Evolutionary conservation across 805 yeast genomes (phyloP), one percentile per base, ranked within the genome.

Genomic region (Cyberlindnera sargentensis): DNA sequence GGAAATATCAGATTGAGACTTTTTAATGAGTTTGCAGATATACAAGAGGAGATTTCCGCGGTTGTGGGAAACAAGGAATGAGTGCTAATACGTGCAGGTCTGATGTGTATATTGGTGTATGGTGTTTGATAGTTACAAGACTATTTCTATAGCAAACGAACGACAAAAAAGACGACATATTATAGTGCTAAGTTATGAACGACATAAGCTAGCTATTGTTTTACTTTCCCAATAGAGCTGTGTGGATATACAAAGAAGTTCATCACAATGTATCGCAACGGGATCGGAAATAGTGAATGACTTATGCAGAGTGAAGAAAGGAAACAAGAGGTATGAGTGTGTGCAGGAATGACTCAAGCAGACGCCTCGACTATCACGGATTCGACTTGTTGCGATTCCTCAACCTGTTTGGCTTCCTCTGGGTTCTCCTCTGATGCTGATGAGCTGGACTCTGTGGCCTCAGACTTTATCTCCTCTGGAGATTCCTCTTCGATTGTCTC

Each of bases 21-120:
- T 4, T 57, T 55, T 34, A 42, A 34, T 8, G 60, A 57, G 44
- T 56, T 50, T 31, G 41, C 45, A 20, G 60, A 57, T 33, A 48
- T 57, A 10, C 50, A 49, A 29, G 47, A 51, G 23, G 56, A 60
- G 28, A 55, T 62, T 26, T 11, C 33, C 8, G 15, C 24, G 6
- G 33, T 33, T 11, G 15, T 39, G 3, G 15, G 27, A 27, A 33
- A 39, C 10, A 34, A 33, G 26, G 15, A 26, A 28, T 33, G 28
- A 35, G 15, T 15, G 15, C 25, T 8, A 15, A 15, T 15, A 15
- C 20, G 20, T 15, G 20, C 20, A 15, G 20, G 20, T 15, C 1
- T 15, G 20, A 15, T 15, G 20, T 15, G 2, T 15, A 15, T 15
- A 15, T 15, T 15, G 20, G 20, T 2, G 20, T 15, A 15, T 15